phyloP scores from a whole-genome alignment of 1,284 basidiomycete genomes.

The Porogramme epimiltina region DNA sequence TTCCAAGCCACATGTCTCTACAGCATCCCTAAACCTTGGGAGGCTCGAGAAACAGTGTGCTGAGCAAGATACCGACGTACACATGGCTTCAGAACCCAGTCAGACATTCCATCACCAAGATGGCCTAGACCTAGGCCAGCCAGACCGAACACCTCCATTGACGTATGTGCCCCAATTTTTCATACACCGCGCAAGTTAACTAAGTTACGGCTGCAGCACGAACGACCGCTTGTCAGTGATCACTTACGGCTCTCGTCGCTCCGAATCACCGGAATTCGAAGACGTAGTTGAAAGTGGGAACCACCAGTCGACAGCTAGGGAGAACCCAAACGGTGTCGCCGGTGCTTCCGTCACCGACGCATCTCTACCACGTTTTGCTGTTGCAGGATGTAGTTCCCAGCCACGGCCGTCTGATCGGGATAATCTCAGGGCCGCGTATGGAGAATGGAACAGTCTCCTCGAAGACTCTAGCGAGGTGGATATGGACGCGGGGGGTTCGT shows the following conservation, averaged over 20 bases:
- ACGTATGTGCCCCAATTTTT: not conserved
- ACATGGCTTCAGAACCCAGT: too few relatives aligned
- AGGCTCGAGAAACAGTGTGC: too few relatives aligned
- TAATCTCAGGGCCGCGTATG: constrained; percentile 13
- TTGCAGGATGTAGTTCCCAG: not conserved
- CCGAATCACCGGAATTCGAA: not conserved
- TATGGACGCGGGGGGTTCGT: constrained; percentile 8
- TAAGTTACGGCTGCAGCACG: not conserved
- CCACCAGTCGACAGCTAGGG: not conserved
- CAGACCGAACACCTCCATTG: too few relatives aligned
- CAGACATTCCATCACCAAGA: too few relatives aligned
- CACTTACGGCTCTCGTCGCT: constrained; percentile 6
- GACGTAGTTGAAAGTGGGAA: not conserved
- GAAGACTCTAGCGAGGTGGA: constrained; percentile 20
- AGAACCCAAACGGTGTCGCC: too few relatives aligned
- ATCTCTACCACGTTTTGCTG: too few relatives aligned
- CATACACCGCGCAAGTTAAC: not conserved
- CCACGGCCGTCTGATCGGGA: not conserved
- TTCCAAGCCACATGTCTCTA: too few relatives aligned
- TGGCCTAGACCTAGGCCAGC: too few relatives aligned
- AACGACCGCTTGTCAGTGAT: constrained; percentile 3
- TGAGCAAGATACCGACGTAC: too few relatives aligned
- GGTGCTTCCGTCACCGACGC: too few relatives aligned
- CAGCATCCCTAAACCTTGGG: too few relatives aligned
- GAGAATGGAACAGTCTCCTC: constrained; percentile 18